These are phyloP conservation scores for Ustilago hordei DNA, from an alignment of 1,284 basidiomycete species.

Conservation along the genomic window DNA sequence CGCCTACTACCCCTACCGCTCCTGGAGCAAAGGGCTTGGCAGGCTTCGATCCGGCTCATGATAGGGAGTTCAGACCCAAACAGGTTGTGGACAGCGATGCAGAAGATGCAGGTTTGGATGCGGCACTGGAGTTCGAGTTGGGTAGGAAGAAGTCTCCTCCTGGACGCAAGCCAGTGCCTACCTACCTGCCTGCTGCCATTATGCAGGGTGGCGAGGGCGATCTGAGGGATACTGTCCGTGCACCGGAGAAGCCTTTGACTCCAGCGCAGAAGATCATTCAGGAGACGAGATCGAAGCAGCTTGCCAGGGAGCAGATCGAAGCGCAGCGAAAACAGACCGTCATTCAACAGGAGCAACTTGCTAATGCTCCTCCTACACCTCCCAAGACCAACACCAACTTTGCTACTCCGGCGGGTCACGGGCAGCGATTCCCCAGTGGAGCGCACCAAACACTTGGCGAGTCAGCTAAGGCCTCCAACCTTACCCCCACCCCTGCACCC, in stretches of 20 bases:
- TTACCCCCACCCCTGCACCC: not conserved
- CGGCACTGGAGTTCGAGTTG: constrained; percentile 22
- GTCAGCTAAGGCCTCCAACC: constrained; percentile 8
- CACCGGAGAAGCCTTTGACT: constrained; percentile 43
- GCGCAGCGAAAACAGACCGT: constrained; percentile 29
- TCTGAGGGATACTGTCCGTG: not conserved
- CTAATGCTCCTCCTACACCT: constrained; percentile 28
- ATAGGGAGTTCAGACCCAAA: constrained; percentile 29
- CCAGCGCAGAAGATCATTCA: constrained; percentile 63
- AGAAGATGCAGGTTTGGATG: constrained; percentile 18
- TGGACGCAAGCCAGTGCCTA: constrained; percentile 55
- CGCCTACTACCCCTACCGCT: constrained; percentile 13
- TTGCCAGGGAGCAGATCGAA: constrained; percentile 47
- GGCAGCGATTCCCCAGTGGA: constrained; percentile 35
- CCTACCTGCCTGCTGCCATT: constrained; percentile 17
- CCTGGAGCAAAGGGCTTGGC: not conserved
- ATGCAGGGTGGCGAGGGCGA: not conserved
- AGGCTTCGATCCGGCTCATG: constrained; percentile 30
- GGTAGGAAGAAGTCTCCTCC: constrained; percentile 51
- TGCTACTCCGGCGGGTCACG: constrained; percentile 1
- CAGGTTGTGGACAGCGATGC: constrained; percentile 32
- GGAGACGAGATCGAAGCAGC: constrained; percentile 56
- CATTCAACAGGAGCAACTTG: constrained; percentile 13
- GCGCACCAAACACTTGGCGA: constrained; percentile 42
- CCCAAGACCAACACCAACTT: constrained; percentile 15